Evolutionary conservation across 2,329 filamentous ascomycete genomes (phyloP).

Genomic region (Aspergillus latus): DNA sequence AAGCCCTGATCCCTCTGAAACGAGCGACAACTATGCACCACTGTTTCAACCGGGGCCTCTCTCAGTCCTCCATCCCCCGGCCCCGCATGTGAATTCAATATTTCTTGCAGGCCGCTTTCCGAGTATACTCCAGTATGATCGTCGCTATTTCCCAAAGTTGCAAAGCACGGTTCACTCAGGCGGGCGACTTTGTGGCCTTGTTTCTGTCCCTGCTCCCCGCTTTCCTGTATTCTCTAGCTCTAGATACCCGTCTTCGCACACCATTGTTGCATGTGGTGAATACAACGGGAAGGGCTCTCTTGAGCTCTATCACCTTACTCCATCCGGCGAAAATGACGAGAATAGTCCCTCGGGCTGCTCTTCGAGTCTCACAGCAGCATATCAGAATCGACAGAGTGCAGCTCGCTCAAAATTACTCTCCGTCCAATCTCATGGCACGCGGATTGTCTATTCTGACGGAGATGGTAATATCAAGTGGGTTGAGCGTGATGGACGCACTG

Average conservation of each 20-base stretch:
- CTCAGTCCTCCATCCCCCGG: constrained; percentile 75
- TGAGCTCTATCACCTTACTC: constrained; percentile 66
- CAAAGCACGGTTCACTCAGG: constrained; percentile 80
- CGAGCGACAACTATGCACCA: constrained; percentile 60
- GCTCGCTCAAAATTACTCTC: constrained; percentile 78
- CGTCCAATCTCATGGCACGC: constrained; percentile 75
- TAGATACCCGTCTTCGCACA: constrained; percentile 56
- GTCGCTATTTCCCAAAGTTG: constrained; percentile 77
- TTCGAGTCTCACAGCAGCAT: constrained; percentile 37
- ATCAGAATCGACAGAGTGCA: constrained; percentile 81
- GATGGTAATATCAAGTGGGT: constrained; percentile 86
- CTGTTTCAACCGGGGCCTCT: constrained; percentile 79
- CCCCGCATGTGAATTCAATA: constrained; percentile 69
- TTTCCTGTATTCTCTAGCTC: constrained; percentile 47
- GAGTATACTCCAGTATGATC: constrained; percentile 84
- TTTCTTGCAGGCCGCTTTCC: constrained; percentile 88
- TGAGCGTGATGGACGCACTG: constrained; percentile 71
- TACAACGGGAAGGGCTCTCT: constrained; percentile 90
- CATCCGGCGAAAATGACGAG: constrained; percentile 29
- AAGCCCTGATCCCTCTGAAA: constrained; percentile 34
- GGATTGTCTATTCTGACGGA: constrained; percentile 79
- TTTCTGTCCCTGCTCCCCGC: constrained; percentile 59
- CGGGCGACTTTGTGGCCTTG: constrained; percentile 71
- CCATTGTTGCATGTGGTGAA: constrained; percentile 78
- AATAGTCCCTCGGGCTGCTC: constrained; percentile 27